Conservation (phyloP, 306 rosid genomes). For the Rubus parviflorus region DNA sequence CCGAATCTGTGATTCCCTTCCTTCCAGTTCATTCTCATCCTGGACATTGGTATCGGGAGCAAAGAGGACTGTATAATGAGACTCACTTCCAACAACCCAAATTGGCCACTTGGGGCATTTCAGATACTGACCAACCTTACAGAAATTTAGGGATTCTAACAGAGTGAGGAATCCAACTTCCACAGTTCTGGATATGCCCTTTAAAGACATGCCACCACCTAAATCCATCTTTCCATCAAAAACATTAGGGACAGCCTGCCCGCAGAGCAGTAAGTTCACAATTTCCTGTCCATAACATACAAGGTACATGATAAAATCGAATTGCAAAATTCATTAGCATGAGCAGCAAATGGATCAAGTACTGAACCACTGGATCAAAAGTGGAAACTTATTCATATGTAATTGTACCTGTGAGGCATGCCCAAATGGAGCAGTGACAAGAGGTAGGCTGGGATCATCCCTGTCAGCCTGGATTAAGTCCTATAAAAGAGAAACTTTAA, state of each 20-base stretch:
- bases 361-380: conserved; percentile 17
- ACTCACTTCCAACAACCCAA: conserved; percentile 96
- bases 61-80: conserved; percentile 90
- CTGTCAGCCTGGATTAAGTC: conserved; percentile 87
- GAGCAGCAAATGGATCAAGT: conserved; percentile 18
- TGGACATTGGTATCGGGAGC: conserved; percentile 79
- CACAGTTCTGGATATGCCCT: conserved; percentile 74
- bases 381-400: conserved; percentile 14
- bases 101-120: conserved; percentile 95
- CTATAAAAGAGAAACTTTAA: conserved; percentile 37
- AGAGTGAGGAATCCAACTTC: conserved; percentile 95
- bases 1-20: conserved; percentile 83
- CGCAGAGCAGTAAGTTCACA: conserved; percentile 80
- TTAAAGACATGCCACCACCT: conserved; percentile 88
- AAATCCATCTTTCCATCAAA: conserved; percentile 95
- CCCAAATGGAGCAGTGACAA: conserved; percentile 99
- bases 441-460: conserved; percentile 94
- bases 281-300: conserved; percentile 68
- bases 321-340: neutral
- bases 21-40: conserved; percentile 93
- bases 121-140: conserved; percentile 83
- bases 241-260: conserved; percentile 90
- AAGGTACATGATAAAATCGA: conserved; percentile 11
- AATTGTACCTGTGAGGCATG: conserved; percentile 91
- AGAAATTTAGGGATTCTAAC: conserved; percentile 84